Conservation (phyloP, 176 grass and related monocot genomes). For the Oryza nivara region DNA sequence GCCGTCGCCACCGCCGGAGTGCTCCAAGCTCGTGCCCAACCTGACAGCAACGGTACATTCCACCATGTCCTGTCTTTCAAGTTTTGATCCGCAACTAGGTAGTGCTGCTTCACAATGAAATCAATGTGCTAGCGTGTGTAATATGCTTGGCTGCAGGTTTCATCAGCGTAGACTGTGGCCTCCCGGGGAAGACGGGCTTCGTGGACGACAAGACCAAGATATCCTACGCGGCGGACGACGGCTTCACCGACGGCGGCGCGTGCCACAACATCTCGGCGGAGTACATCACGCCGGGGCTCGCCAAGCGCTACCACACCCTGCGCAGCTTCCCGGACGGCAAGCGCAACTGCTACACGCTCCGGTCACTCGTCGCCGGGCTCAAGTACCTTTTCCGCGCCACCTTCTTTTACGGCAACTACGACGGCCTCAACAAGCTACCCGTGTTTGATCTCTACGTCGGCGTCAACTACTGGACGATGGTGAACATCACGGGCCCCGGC, state of each 20-base stretch:
- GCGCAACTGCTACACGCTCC: slow-evolving; percentile 63
- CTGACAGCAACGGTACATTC: slow-evolving; percentile 35
- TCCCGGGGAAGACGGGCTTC: slow-evolving; percentile 38
- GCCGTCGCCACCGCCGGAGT: not conserved
- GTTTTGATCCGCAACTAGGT: not conserved
- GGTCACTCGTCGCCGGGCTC: slow-evolving; percentile 18
- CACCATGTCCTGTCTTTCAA: not conserved
- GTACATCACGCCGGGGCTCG: not conserved
- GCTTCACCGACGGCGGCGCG: slow-evolving; percentile 49
- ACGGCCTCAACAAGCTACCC: slow-evolving; percentile 29
- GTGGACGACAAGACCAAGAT: slow-evolving; percentile 37
- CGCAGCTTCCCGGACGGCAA: slow-evolving; percentile 59
- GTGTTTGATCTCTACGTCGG: slow-evolving; percentile 62
- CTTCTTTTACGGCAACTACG: slow-evolving; percentile 72
- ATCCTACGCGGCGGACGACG: slow-evolving; percentile 21
- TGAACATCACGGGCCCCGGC: slow-evolving; percentile 35
- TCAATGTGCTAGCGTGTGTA: not conserved
- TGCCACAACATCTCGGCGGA: slow-evolving; percentile 45
- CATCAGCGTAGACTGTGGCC: slow-evolving; percentile 67
- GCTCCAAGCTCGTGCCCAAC: slow-evolving; percentile 30
- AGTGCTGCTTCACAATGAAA: not conserved
- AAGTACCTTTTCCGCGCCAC: slow-evolving; percentile 54
- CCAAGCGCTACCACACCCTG: not conserved
- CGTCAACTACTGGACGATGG: slow-evolving; percentile 52
- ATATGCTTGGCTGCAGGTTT: slow-evolving; percentile 43